A percentile compares a stretch with the other conserved stretches of the same genome.
phyloP scores from a whole-genome alignment of 2,329 filamentous ascomycete genomes.

The Tricladium varicosporioides region DNA sequence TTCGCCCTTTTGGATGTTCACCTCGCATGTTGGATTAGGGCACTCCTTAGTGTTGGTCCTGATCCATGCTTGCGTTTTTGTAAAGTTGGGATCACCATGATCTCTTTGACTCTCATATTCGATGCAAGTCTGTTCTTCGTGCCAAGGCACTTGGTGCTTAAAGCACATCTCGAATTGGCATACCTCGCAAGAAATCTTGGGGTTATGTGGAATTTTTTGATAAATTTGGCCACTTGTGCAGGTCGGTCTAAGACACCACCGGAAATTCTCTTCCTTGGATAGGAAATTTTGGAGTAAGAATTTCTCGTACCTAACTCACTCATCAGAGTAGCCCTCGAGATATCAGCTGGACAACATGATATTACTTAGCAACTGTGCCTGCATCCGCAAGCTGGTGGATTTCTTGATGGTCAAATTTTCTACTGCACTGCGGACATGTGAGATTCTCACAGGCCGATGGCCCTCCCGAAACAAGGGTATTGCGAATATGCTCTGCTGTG shows the following conservation, averaged over 20 bases:
- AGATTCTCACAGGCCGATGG: conserved; percentile 13
- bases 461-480: conserved; percentile 2
- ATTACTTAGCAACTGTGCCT: conserved; percentile 7
- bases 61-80: conserved; percentile 11
- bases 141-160: conserved; percentile 16
- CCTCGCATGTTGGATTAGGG: conserved; percentile 2
- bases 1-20: conserved; percentile 13
- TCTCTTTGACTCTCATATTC: conserved; percentile 10
- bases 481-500: conserved; percentile 9
- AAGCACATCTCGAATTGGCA: conserved; percentile 15
- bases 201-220: background rate
- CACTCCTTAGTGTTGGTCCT: conserved; percentile 14
- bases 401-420: conserved; percentile 9
- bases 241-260: conserved; percentile 11
- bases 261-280: conserved; percentile 11
- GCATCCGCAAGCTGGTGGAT: conserved; percentile 10
- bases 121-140: conserved; percentile 9
- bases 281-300: conserved; percentile 12
- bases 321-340: background rate
- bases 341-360: background rate
- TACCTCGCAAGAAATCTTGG: conserved; percentile 8
- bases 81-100: conserved; percentile 13
- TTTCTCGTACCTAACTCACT: conserved; percentile 12
- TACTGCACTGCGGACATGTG: conserved; percentile 10
- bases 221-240: conserved; percentile 12